A percentile compares a stretch with the other conserved stretches of the same genome.
phyloP scores from a whole-genome alignment of 2,329 filamentous ascomycete genomes.

The Thyridium curvatum region DNA sequence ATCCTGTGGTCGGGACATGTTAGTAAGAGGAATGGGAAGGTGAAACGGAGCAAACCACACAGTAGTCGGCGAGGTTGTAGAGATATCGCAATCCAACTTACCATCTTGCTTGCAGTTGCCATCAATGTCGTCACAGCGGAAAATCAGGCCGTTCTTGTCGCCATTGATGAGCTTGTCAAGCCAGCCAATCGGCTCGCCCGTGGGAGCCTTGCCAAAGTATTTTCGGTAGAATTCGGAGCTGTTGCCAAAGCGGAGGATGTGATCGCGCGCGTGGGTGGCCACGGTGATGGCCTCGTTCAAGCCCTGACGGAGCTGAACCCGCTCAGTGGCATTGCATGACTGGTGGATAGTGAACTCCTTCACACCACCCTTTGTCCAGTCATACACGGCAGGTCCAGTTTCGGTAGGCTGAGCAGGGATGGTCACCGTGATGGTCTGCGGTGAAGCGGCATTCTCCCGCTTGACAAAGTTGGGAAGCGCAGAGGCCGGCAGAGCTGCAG shows the following conservation, averaged over 20 bases:
- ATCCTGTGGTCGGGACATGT: slow-evolving; percentile 34
- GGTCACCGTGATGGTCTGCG: too few relatives aligned
- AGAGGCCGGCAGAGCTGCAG: too few relatives aligned
- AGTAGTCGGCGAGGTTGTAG: neutral
- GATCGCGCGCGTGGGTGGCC: slow-evolving; percentile 55
- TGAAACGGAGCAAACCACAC: neutral
- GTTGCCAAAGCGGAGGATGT: slow-evolving; percentile 52
- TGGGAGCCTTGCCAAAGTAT: slow-evolving; percentile 59
- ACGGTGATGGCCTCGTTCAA: slow-evolving; percentile 53
- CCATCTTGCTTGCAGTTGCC: slow-evolving; percentile 51
- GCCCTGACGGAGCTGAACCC: slow-evolving; percentile 45
- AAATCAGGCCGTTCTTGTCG: slow-evolving; percentile 50
- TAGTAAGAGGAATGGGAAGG: neutral
- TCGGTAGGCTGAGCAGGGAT: neutral
- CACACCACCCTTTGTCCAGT: slow-evolving; percentile 13
- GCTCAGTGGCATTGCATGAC: slow-evolving; percentile 60
- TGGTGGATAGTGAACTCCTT: slow-evolving; percentile 46
- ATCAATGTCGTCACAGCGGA: slow-evolving; percentile 65
- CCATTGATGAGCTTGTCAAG: slow-evolving; percentile 53
- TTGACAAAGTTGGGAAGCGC: too few relatives aligned
- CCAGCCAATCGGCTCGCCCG: slow-evolving; percentile 54
- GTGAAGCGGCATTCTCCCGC: too few relatives aligned
- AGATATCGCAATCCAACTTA: slow-evolving; percentile 13
- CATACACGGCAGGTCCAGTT: neutral
- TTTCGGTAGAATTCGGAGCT: slow-evolving; percentile 54